Conservation (phyloP, 2,329 filamentous ascomycete genomes). For the Cladosporium sphaerospermum region DNA sequence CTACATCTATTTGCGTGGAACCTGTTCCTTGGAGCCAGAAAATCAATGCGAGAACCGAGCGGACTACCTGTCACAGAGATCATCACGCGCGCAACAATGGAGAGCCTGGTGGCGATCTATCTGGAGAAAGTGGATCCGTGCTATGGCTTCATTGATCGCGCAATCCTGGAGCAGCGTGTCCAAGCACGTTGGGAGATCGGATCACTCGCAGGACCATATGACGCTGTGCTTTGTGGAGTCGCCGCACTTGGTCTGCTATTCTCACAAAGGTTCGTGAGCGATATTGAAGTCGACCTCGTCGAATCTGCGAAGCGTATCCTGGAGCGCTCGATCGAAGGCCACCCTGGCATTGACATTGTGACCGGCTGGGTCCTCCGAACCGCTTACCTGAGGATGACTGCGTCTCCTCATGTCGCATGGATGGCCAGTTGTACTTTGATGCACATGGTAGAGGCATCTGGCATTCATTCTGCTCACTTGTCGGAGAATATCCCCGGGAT, state of each 20-base stretch:
- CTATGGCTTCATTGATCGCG: slow-evolving; percentile 41
- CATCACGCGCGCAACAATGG: slow-evolving; percentile 42
- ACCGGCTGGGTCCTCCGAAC: slow-evolving; percentile 47
- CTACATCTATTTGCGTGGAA: slow-evolving; percentile 52
- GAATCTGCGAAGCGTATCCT: slow-evolving; percentile 41
- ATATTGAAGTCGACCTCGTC: slow-evolving; percentile 40
- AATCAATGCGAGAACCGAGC: slow-evolving; percentile 10
- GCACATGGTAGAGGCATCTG: slow-evolving; percentile 50
- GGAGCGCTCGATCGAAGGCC: slow-evolving; percentile 25
- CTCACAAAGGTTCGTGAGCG: slow-evolving; percentile 35
- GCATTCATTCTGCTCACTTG: slow-evolving; percentile 33
- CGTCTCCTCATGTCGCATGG: slow-evolving; percentile 47
- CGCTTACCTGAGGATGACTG: slow-evolving; percentile 47
- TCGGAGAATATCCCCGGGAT: slow-evolving; percentile 9
- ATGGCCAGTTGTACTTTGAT: slow-evolving; percentile 51
- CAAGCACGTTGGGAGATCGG: slow-evolving; percentile 29
- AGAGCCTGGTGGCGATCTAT: slow-evolving; percentile 38
- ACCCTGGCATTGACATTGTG: slow-evolving; percentile 33
- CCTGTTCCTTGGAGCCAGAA: slow-evolving; percentile 22
- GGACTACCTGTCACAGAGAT: slow-evolving; percentile 37
- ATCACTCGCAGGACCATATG: slow-evolving; percentile 27
- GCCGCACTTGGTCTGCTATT: slow-evolving; percentile 48
- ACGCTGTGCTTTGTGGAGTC: slow-evolving; percentile 47
- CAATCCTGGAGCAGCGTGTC: slow-evolving; percentile 29
- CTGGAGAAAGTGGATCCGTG: slow-evolving; percentile 46